Conservation (phyloP, 1,284 basidiomycete genomes). For the Rhodotorula sp. region DNA sequence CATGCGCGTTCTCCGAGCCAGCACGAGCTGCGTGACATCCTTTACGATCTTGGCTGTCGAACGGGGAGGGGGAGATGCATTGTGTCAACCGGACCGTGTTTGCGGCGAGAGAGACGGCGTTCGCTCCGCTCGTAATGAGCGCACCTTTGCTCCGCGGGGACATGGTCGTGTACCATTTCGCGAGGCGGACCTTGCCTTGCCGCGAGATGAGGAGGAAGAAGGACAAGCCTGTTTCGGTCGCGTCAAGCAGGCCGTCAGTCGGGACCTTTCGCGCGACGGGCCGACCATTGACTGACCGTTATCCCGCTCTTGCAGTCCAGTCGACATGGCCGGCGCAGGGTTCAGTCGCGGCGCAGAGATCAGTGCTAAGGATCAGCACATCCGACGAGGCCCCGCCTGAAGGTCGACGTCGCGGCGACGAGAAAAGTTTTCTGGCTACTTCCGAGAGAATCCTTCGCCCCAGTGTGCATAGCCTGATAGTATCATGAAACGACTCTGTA, state of each 20-base stretch:
- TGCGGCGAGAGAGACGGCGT: background rate
- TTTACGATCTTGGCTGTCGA: constrained; percentile 80
- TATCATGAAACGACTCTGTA: too few relatives aligned
- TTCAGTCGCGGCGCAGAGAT: background rate
- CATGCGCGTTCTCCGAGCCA: constrained; percentile 92
- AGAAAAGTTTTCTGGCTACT: background rate
- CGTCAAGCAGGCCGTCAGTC: background rate
- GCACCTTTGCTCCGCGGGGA: constrained; percentile 54
- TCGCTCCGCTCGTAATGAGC: background rate
- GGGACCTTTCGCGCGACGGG: background rate
- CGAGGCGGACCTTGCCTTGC: constrained; percentile 90
- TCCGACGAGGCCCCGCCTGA: background rate
- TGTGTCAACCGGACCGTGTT: background rate
- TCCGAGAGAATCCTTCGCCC: too few relatives aligned
- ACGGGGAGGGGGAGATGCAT: background rate
- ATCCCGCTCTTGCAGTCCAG: constrained; percentile 36
- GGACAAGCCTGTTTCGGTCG: constrained; percentile 24
- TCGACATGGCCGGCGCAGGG: constrained; percentile 20
- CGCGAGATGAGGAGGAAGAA: constrained; percentile 37
- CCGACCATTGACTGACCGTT: constrained; percentile 16
- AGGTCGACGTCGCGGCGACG: background rate
- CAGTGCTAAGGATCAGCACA: background rate
- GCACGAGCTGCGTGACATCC: constrained; percentile 97
- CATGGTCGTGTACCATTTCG: constrained; percentile 99
- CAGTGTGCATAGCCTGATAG: too few relatives aligned